phyloP scores from a whole-genome alignment of 345 rosid genomes.

The Lepidium aucheri region DNA sequence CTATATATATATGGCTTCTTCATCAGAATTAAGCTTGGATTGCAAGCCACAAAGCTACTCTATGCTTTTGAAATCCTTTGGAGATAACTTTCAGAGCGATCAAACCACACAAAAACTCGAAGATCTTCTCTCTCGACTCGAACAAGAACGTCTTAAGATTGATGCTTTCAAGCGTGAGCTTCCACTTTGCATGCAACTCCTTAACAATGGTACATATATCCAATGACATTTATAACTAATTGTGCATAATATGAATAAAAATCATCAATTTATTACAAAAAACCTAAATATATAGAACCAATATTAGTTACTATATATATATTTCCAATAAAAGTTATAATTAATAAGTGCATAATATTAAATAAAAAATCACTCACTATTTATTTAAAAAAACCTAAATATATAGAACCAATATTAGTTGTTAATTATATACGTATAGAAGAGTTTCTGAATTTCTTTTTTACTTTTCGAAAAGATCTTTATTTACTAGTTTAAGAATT shows the following conservation, averaged over 20 bases:
- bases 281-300: background rate
- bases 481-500: slow-evolving; percentile 21
- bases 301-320: too few relatives aligned
- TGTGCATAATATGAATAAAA: too few relatives aligned
- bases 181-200: slow-evolving; percentile 99
- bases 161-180: slow-evolving; percentile 99
- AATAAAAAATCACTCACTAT: too few relatives aligned
- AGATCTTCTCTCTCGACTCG: slow-evolving; percentile 74
- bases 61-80: slow-evolving; percentile 78
- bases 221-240: background rate
- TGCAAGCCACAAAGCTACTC: slow-evolving; percentile 86
- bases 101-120: slow-evolving; percentile 71
- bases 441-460: slow-evolving; percentile 16
- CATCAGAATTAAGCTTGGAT: slow-evolving; percentile 73
- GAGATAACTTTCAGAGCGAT: slow-evolving; percentile 44
- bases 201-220: slow-evolving; percentile 55
- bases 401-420: background rate
- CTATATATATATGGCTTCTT: slow-evolving; percentile 52
- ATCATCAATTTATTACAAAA: background rate
- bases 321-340: too few relatives aligned
- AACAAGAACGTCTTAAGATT: slow-evolving; percentile 90
- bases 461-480: slow-evolving; percentile 19
- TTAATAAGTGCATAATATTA: too few relatives aligned
- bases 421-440: background rate
- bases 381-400: background rate